Evolutionary conservation across 495 filamentous ascomycete genomes (phyloP), one percentile per base, ranked within the genome.

Genomic region (Penicillium pancosmium): DNA sequence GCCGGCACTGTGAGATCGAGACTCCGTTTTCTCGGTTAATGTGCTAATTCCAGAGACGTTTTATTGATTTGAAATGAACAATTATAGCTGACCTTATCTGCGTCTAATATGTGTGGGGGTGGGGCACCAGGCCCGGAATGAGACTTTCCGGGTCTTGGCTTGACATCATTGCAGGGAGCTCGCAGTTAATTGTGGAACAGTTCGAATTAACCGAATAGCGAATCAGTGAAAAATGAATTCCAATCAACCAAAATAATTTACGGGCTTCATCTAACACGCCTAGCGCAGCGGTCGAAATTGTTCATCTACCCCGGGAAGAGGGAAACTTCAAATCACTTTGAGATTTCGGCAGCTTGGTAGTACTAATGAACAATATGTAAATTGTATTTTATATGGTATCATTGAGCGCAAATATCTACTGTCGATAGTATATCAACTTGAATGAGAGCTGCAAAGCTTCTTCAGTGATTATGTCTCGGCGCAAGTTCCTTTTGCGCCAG

Each of bases 401-500:
- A 40, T 40, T 4, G 10, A 40, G 11, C 4, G 36, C 15, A 40
- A 13, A 13, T 40, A 40, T 40, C 10, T 13, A 13, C 11, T 40
- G 2, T 12, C 11, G 10, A 5, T 13, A 15, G 36, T 40, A 40
- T n/a, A 4, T 40, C 36, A 40, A 40, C 27, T 23, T 23, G 23
- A 23, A 23, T 23, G 36, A 15, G 0, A 40, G 36, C 36, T 44
- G 41, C 41, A 44, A 44, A 44, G 15, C 41, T 19, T 38, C 36
- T 49, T 75, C 67, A 83, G 63, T 84, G 82, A 59, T 84, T 84
- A 63, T 83, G 79, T 47, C 80, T 67, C 0, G 78, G 80, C 10
- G 68, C 70, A 38, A 68, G 69, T 49, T 69, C 69, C 10, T 64
- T 68, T 63, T 83, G 80, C 19, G 82, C 82, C 18, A 84, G 67